These are phyloP conservation scores for Botrytis sinoallii DNA, from an alignment of 2,329 filamentous ascomycete genomes.

Conservation along the genomic window DNA sequence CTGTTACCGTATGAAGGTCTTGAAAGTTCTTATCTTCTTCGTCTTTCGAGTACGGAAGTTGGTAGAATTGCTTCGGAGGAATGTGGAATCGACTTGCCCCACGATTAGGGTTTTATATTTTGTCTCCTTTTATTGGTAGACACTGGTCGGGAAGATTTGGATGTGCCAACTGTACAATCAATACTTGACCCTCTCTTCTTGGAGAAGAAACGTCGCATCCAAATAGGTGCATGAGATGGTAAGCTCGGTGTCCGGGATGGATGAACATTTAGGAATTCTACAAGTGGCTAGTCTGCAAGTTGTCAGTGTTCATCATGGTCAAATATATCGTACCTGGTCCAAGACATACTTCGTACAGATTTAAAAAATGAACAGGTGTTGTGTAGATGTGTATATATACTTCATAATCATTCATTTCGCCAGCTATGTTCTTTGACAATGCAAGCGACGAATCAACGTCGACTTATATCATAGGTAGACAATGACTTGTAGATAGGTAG, in stretches of 20 bases:
- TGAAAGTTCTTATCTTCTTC: conserved; percentile 9
- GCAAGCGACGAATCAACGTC: not conserved
- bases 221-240: not conserved
- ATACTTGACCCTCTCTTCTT: not conserved
- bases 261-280: not conserved
- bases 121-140: conserved; percentile 4
- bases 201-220: not conserved
- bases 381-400: not conserved
- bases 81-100: not conserved
- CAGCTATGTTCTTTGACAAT: not conserved
- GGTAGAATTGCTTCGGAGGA: conserved; percentile 5
- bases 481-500: not conserved
- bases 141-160: not conserved
- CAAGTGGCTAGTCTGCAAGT: not conserved
- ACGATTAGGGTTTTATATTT: conserved; percentile 3
- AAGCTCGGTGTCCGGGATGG: not conserved
- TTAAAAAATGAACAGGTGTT: not conserved
- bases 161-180: conserved; percentile 14
- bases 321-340: not conserved
- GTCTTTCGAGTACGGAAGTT: not conserved
- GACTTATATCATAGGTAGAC: not conserved
- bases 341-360: not conserved
- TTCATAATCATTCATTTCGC: not conserved
- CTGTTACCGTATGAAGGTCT: not conserved
- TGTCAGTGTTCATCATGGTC: not conserved